Evolutionary conservation across 139 green algal species (phyloP).

Genomic region (Ulvella scutata): DNA sequence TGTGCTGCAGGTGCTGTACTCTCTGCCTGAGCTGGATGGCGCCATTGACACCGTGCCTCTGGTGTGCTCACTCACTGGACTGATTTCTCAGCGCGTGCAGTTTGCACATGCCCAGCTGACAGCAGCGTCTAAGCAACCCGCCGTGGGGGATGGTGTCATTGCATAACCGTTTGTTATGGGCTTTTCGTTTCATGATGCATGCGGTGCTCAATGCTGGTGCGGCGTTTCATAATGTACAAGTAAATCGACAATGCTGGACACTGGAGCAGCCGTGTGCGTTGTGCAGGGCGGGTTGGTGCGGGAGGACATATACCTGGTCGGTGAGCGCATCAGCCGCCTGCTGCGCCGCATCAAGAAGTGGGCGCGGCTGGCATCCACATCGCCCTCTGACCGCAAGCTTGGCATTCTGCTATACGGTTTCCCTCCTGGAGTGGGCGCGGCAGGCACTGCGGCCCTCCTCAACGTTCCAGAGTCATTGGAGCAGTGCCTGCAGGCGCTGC

Average conservation of each 20-base stretch:
- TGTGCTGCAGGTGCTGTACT: conserved; percentile 61
- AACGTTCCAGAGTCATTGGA: conserved; percentile 87
- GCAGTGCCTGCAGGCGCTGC: conserved; percentile 37
- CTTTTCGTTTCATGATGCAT: too few relatives aligned
- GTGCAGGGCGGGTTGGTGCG: conserved; percentile 82
- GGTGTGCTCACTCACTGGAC: background rate
- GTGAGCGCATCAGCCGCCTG: conserved; percentile 62
- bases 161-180: too few relatives aligned
- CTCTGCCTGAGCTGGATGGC: conserved; percentile 90
- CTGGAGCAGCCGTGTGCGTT: too few relatives aligned
- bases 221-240: too few relatives aligned
- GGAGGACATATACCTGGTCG: conserved; percentile 84
- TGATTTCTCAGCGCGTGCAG: conserved; percentile 18
- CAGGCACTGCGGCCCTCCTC: conserved; percentile 86
- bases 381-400: conserved; percentile 36
- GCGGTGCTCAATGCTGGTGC: too few relatives aligned
- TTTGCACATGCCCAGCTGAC: too few relatives aligned
- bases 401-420: conserved; percentile 88
- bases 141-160: too few relatives aligned
- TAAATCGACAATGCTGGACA: too few relatives aligned
- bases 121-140: too few relatives aligned
- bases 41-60: conserved; percentile 83
- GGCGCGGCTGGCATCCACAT: conserved; percentile 35
- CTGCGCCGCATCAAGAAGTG: conserved; percentile 54
- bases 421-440: conserved; percentile 86